A percentile compares a stretch with the other conserved stretches of the same genome.
phyloP scores from a whole-genome alignment of 75 land plant species.

The Pseudotsuga menziesii region DNA sequence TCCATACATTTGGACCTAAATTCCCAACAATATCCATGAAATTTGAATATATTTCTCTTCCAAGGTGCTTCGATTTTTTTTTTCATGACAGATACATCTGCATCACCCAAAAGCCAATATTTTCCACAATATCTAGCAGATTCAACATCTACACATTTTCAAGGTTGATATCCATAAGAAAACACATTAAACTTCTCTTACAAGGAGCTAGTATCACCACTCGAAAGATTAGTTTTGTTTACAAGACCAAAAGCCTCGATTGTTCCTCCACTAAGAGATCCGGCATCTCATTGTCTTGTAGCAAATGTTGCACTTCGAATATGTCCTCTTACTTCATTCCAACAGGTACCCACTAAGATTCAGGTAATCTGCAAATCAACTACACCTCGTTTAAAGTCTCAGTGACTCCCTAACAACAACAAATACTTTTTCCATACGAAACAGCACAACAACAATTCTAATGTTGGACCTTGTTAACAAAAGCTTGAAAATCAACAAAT shows the following conservation, averaged over 20 bases:
- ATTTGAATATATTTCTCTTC: slow-evolving; percentile 13
- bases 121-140: slow-evolving; percentile 41
- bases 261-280: slow-evolving; percentile 37
- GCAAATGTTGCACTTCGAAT: slow-evolving; percentile 63
- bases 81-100: slow-evolving; percentile 40
- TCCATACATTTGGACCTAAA: slow-evolving; percentile 17
- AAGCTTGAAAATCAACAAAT: too few relatives aligned
- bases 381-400: too few relatives aligned
- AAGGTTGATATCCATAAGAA: slow-evolving; percentile 38
- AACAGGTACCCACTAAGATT: too few relatives aligned
- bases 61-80: slow-evolving; percentile 74
- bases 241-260: slow-evolving; percentile 21
- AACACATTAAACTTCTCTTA: slow-evolving; percentile 65
- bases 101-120: slow-evolving; percentile 38
- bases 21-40: slow-evolving; percentile 13
- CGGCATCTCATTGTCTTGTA: slow-evolving; percentile 54
- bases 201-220: slow-evolving; percentile 72
- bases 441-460: too few relatives aligned
- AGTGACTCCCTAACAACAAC: too few relatives aligned
- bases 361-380: too few relatives aligned
- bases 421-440: too few relatives aligned
- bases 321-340: too few relatives aligned
- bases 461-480: too few relatives aligned
- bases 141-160: slow-evolving; percentile 53
- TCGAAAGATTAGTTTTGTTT: slow-evolving; percentile 60